Conservation (phyloP, 768 basidiomycete genomes). For the Auricularia auricula-judae region DNA sequence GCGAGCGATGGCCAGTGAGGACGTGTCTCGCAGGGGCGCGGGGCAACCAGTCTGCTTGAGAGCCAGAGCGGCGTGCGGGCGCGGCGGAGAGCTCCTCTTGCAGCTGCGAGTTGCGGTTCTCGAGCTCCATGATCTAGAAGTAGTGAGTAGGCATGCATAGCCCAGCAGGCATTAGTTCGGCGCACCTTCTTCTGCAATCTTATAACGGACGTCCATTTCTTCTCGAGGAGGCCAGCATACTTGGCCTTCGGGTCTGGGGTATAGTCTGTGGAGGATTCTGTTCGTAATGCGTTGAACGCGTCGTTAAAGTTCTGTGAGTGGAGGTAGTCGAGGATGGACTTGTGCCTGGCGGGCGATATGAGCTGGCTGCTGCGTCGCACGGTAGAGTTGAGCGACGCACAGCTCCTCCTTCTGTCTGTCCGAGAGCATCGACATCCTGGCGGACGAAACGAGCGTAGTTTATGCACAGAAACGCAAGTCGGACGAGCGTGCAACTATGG, state of each 20-base stretch:
- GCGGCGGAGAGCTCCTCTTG: conserved; percentile 53
- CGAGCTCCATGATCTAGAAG: conserved; percentile 85
- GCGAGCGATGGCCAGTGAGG: conserved; percentile 66
- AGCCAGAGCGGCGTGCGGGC: conserved; percentile 13
- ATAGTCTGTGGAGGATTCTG: conserved; percentile 35
- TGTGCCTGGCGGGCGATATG: conserved; percentile 13
- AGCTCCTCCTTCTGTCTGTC: conserved; percentile 11
- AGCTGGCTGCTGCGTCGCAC: neutral
- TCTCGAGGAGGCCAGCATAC: conserved; percentile 79
- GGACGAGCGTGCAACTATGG: too few relatives aligned
- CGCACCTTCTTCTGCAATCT: conserved; percentile 87
- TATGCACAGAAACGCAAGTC: neutral
- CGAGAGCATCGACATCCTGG: conserved; percentile 9
- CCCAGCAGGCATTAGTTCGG: neutral
- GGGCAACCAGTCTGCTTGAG: conserved; percentile 77
- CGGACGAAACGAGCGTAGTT: conserved; percentile 2
- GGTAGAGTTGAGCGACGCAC: conserved; percentile 2
- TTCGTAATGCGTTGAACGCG: conserved; percentile 13
- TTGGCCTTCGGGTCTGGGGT: conserved; percentile 79
- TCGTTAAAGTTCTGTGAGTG: conserved; percentile 15
- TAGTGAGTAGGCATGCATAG: neutral
- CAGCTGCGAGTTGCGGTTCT: conserved; percentile 66
- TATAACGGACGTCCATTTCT: conserved; percentile 97
- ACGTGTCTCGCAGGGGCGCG: conserved; percentile 70
- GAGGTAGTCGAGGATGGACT: conserved; percentile 26